A percentile compares a stretch with the other conserved stretches of the same genome.
phyloP scores from a whole-genome alignment of 129 eudicot genomes.

The Artemisia argyi region DNA sequence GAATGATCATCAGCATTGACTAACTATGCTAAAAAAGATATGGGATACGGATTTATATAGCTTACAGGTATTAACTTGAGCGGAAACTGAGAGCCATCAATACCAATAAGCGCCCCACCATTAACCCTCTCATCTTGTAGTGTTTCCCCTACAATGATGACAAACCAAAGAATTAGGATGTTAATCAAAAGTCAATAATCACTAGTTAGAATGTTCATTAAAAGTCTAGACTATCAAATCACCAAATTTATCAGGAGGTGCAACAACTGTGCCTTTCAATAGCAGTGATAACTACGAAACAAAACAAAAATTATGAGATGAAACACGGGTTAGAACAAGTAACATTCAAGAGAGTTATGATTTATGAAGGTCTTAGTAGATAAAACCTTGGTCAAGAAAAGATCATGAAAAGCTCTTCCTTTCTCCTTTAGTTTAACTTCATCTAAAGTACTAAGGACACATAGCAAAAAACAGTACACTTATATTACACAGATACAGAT shows the following conservation, averaged over 20 bases:
- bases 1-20: background rate
- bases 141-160: conserved; percentile 73
- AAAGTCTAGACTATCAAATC: conserved; percentile 16
- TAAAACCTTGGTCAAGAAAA: conserved; percentile 85
- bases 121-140: conserved; percentile 93
- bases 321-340: background rate
- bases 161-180: conserved; percentile 11
- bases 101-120: conserved; percentile 83
- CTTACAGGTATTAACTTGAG: conserved; percentile 91
- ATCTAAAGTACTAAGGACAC: conserved; percentile 59
- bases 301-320: background rate
- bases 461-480: conserved; percentile 13
- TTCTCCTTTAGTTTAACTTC: conserved; percentile 90
- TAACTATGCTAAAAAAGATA: background rate
- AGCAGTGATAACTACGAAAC: conserved; percentile 69
- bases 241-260: conserved; percentile 99
- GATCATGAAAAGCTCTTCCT: conserved; percentile 86
- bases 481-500: background rate
- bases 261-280: conserved; percentile 91
- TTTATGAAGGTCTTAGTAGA: conserved; percentile 17
- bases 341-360: conserved; percentile 10
- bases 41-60: conserved; percentile 9
- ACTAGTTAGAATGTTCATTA: background rate
- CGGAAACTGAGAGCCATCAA: conserved; percentile 92
- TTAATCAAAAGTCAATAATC: background rate